Conservation (phyloP, 2,329 filamentous ascomycete genomes). For the Lecanicillium sp. region DNA sequence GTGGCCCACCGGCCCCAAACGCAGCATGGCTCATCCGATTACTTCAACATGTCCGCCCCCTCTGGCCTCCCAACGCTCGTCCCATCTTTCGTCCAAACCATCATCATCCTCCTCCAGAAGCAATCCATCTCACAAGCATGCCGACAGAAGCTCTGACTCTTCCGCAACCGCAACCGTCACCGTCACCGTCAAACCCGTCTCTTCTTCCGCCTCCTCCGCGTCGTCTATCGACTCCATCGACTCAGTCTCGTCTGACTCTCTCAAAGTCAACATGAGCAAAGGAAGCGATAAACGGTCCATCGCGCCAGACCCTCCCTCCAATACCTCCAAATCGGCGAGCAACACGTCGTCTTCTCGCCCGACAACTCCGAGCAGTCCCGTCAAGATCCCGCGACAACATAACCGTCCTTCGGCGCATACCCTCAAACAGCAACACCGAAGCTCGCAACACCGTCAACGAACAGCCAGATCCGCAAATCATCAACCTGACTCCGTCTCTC, state of each 20-base stretch:
- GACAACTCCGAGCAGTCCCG: constrained; percentile 2
- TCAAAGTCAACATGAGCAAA: constrained; percentile 6
- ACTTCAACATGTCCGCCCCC: too few species aligned
- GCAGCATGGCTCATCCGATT: too few species aligned
- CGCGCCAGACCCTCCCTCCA: neutral
- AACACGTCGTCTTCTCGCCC: neutral
- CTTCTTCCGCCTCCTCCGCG: neutral
- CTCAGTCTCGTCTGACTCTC: too few species aligned
- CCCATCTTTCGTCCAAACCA: too few species aligned
- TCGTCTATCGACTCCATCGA: too few species aligned
- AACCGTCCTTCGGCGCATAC: constrained; percentile 3
- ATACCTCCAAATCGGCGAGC: neutral
- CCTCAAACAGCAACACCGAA: constrained; percentile 7
- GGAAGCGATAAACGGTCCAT: constrained; percentile 3
- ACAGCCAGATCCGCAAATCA: constrained; percentile 19
- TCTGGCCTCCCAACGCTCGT: too few species aligned
- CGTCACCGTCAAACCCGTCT: constrained; percentile 1
- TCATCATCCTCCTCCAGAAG: neutral
- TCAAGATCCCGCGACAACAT: constrained; percentile 7
- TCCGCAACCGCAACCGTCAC: constrained; percentile 3
- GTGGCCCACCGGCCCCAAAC: too few species aligned
- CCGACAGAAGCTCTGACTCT: constrained; percentile 8
- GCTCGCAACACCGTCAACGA: constrained; percentile 4
- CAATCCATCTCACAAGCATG: constrained; percentile 10
- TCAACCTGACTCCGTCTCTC: constrained; percentile 46